These are phyloP conservation scores for Yamadazyma siamensis DNA, from an alignment of 1,139 yeast genomes.

Conservation along the genomic window DNA sequence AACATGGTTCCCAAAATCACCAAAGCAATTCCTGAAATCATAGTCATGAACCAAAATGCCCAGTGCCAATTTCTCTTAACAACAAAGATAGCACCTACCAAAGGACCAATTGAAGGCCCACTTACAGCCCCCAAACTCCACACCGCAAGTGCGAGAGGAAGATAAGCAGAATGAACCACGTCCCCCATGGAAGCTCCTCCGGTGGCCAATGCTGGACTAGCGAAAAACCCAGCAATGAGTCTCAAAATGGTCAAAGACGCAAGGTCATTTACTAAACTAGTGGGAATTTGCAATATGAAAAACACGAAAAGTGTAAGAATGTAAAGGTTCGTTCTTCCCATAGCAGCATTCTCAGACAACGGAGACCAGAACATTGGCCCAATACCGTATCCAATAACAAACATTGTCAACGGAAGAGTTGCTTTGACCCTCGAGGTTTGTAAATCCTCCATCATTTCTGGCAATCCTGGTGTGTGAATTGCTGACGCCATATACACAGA, in stretches of 20 bases:
- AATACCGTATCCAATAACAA: constrained; percentile 53
- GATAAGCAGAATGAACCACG: constrained; percentile 20
- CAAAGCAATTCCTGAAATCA: constrained; percentile 32
- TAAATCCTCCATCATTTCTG: constrained; percentile 38
- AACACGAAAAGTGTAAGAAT: constrained; percentile 27
- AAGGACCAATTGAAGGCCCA: constrained; percentile 32
- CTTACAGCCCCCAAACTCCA: constrained; percentile 29
- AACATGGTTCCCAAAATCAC: constrained; percentile 31
- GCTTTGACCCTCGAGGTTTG: constrained; percentile 40
- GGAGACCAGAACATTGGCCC: constrained; percentile 58
- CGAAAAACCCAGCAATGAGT: constrained; percentile 31
- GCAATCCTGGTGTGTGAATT: constrained; percentile 28
- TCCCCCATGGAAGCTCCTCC: constrained; percentile 37
- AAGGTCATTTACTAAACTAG: constrained; percentile 26
- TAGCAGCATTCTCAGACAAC: constrained; percentile 45
- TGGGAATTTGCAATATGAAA: constrained; percentile 32
- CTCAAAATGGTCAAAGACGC: constrained; percentile 30
- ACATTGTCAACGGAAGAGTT: constrained; percentile 47
- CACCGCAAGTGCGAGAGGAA: constrained; percentile 24
- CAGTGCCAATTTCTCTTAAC: constrained; percentile 37
- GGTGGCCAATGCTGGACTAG: constrained; percentile 33
- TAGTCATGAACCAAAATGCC: constrained; percentile 41
- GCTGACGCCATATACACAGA: constrained; percentile 28
- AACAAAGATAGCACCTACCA: constrained; percentile 25
- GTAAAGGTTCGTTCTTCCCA: constrained; percentile 50